A percentile compares a stretch with the other conserved stretches of the same genome.
Conservation (phyloP, 179 eudicot species). For the Corrigiola litoralis region DNA sequence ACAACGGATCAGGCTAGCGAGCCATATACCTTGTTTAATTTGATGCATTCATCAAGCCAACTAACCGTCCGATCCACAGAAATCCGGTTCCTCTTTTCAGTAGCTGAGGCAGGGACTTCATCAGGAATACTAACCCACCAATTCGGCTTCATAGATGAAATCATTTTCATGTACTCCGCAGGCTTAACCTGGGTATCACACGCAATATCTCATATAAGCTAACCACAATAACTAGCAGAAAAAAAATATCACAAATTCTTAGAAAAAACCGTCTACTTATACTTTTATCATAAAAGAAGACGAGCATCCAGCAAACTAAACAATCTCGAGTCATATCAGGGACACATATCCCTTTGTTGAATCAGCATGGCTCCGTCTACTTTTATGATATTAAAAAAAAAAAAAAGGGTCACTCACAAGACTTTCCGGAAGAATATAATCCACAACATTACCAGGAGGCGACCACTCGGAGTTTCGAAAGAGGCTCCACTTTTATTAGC, state of each 20-base stretch:
- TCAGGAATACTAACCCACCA: slow-evolving; percentile 68
- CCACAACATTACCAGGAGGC: slow-evolving; percentile 41
- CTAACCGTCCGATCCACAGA: slow-evolving; percentile 71
- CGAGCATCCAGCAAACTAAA: too few species aligned
- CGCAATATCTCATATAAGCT: neutral
- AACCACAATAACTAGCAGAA: neutral
- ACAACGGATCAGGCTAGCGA: neutral
- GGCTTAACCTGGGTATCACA: slow-evolving; percentile 53
- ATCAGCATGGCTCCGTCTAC: too few species aligned
- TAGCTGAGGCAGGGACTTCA: slow-evolving; percentile 78
- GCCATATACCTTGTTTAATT: slow-evolving; percentile 36
- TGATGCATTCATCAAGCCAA: slow-evolving; percentile 86
- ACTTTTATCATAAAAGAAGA: too few species aligned
- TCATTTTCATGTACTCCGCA: slow-evolving; percentile 54
- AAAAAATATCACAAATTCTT: too few species aligned
- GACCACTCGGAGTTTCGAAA: slow-evolving; percentile 76
- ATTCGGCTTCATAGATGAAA: slow-evolving; percentile 61
- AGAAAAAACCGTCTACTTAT: too few species aligned
- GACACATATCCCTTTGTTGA: too few species aligned
- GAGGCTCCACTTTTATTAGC: slow-evolving; percentile 68
- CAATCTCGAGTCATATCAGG: too few species aligned
- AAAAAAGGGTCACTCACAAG: too few species aligned
- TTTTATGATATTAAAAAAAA: too few species aligned
- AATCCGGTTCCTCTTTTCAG: slow-evolving; percentile 61
- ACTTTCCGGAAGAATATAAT: neutral